These are phyloP conservation scores for Glycyrrhiza uralensis DNA, from an alignment of 306 rosid genomes.

Conservation along the genomic window DNA sequence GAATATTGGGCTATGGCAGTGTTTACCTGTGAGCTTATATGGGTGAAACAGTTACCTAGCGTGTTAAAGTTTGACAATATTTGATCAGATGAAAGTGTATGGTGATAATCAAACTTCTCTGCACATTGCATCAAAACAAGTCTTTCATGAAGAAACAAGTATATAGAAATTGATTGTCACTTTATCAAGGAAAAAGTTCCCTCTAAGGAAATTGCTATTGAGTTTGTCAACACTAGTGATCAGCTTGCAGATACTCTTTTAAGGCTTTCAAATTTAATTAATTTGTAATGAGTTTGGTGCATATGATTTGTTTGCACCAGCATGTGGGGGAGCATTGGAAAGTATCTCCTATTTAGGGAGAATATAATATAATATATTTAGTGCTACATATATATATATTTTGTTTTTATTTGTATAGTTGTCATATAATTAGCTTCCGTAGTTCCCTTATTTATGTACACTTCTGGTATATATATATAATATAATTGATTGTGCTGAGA, in stretches of 20 bases:
- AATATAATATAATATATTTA: neutral
- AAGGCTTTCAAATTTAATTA: no score
- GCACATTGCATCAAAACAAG: neutral
- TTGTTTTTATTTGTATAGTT: neutral
- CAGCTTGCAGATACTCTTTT: neutral
- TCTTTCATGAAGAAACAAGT: neutral
- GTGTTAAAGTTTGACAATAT: neutral
- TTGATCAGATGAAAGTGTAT: neutral
- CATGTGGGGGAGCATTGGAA: neutral
- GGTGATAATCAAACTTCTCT: neutral
- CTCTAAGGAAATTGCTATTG: neutral
- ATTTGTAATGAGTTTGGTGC: no score
- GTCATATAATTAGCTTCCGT: no score
- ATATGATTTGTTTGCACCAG: neutral
- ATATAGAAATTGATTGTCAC: neutral
- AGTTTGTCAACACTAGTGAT: neutral
- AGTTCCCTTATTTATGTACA: neutral
- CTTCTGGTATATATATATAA: neutral
- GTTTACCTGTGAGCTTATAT: neutral
- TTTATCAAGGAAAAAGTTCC: neutral
- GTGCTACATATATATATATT: neutral
- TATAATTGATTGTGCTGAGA: neutral
- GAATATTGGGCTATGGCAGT: neutral
- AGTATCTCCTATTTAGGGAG: neutral
- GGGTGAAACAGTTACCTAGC: neutral